These are phyloP conservation scores for Coniferiporia weirii DNA, from an alignment of 1,284 basidiomycete genomes.

Conservation along the genomic window DNA sequence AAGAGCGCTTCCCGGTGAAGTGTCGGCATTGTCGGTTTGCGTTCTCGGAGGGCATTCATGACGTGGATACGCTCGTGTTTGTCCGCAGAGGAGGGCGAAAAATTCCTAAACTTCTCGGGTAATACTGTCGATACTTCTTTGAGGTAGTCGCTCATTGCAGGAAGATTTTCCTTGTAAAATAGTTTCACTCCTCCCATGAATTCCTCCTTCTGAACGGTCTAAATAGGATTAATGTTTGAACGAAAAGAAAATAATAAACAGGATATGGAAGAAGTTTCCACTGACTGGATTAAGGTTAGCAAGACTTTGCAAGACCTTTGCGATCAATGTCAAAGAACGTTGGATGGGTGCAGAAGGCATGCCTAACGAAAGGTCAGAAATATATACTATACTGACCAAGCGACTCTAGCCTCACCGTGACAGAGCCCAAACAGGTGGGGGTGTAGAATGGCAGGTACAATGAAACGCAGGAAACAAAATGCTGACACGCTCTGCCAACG, in stretches of 20 bases:
- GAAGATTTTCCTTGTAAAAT: conserved; percentile 54
- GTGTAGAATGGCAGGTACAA: conserved; percentile 74
- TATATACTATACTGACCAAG: conserved; percentile 27
- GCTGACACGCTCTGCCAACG: conserved; percentile 80
- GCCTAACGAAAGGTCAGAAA: conserved; percentile 52
- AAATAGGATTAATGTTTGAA: conserved; percentile 1
- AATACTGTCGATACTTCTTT: conserved; percentile 57
- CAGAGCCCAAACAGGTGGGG: conserved; percentile 73
- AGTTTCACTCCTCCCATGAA: conserved; percentile 67
- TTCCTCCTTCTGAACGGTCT: conserved; percentile 65
- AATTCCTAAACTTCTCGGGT: conserved; percentile 29
- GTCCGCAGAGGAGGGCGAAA: conserved; percentile 31
- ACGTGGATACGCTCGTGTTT: conserved; percentile 50
- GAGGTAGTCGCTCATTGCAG: conserved; percentile 73
- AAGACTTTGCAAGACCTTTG: conserved; percentile 74
- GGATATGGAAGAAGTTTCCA: conserved; percentile 15
- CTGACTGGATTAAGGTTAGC: conserved; percentile 72
- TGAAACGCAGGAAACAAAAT: conserved; percentile 80
- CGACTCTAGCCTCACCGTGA: conserved; percentile 52
- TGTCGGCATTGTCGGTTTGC: conserved; percentile 45
- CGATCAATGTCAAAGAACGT: conserved; percentile 70
- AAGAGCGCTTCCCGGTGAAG: conserved; percentile 67
- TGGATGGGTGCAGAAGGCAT: conserved; percentile 60
- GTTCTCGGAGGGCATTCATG: conserved; percentile 49
- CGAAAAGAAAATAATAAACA: conserved; percentile 2